Evolutionary conservation across 257 asterid genomes (phyloP).

Genomic region (Cynanchum wilfordii): DNA sequence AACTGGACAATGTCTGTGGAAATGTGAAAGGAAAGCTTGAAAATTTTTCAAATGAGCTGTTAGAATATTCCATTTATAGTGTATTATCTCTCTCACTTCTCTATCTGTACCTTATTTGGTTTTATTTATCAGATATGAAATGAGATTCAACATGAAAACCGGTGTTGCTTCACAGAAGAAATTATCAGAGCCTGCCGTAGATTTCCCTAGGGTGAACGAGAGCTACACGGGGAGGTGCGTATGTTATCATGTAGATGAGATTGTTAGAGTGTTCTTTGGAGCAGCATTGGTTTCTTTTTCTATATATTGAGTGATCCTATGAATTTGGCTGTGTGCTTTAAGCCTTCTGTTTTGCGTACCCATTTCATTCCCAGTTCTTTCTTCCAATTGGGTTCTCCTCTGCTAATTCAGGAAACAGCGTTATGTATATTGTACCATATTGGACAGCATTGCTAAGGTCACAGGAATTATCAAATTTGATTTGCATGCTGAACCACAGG

Average conservation of each 20-base stretch:
- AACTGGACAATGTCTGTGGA: constrained; percentile 76
- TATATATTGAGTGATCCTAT: background rate
- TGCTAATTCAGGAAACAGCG: constrained; percentile 69
- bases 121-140: constrained; percentile 63
- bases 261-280: background rate
- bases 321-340: background rate
- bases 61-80: constrained; percentile 20
- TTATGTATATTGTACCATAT: constrained; percentile 74
- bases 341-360: background rate
- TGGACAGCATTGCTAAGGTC: constrained; percentile 79
- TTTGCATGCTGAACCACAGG: constrained; percentile 77
- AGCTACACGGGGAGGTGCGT: constrained; percentile 82
- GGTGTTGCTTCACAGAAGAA: constrained; percentile 84
- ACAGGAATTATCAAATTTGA: constrained; percentile 86
- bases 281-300: background rate
- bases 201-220: constrained; percentile 92
- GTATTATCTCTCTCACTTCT: constrained; percentile 7
- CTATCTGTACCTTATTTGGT: constrained; percentile 6
- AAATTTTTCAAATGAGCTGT: constrained; percentile 83
- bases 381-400: constrained; percentile 6
- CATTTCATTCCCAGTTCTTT: background rate
- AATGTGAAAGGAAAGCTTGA: constrained; percentile 56
- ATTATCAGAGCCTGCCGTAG: constrained; percentile 78
- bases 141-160: constrained; percentile 90
- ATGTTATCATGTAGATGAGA: constrained; percentile 4